Conservation (phyloP, 768 basidiomycete species). For the Tubosaeta sp. region DNA sequence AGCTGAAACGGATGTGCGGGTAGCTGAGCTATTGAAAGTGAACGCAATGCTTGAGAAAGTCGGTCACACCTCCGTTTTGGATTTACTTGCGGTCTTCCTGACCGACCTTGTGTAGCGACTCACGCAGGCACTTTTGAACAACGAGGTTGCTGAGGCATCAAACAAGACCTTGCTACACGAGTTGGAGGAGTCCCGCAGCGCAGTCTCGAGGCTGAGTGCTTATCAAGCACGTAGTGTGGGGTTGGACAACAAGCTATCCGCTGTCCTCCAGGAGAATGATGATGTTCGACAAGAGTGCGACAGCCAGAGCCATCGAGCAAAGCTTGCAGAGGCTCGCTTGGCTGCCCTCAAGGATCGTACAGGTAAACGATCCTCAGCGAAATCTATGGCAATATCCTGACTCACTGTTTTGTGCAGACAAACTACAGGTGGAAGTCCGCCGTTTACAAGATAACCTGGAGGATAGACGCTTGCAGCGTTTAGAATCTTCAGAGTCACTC, state of each 20-base stretch:
- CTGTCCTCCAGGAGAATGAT: conserved; percentile 70
- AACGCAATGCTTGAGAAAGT: conserved; percentile 53
- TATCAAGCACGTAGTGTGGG: conserved; percentile 69
- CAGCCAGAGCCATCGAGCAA: conserved; percentile 60
- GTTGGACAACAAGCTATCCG: conserved; percentile 61
- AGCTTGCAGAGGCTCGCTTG: conserved; percentile 63
- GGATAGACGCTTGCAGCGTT: conserved; percentile 51
- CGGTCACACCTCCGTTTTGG: background rate
- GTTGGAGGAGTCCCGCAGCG: conserved; percentile 65
- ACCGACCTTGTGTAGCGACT: conserved; percentile 48
- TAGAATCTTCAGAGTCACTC: conserved; percentile 64
- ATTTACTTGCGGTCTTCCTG: conserved; percentile 1
- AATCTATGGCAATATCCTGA: background rate
- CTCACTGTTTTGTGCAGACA: conserved; percentile 41
- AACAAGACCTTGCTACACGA: conserved; percentile 71
- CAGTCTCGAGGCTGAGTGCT: conserved; percentile 62
- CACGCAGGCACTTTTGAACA: conserved; percentile 74
- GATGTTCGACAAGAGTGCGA: conserved; percentile 83
- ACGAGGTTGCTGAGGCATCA: conserved; percentile 75
- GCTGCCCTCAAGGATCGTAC: conserved; percentile 63
- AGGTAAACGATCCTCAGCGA: conserved; percentile 35
- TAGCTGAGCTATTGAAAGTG: conserved; percentile 45
- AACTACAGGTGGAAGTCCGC: conserved; percentile 63
- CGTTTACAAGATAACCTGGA: conserved; percentile 63
- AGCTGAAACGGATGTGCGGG: conserved; percentile 29